These are phyloP conservation scores for Sisymbrium altissimum DNA, from an alignment of 345 rosid species.

Conservation along the genomic window DNA sequence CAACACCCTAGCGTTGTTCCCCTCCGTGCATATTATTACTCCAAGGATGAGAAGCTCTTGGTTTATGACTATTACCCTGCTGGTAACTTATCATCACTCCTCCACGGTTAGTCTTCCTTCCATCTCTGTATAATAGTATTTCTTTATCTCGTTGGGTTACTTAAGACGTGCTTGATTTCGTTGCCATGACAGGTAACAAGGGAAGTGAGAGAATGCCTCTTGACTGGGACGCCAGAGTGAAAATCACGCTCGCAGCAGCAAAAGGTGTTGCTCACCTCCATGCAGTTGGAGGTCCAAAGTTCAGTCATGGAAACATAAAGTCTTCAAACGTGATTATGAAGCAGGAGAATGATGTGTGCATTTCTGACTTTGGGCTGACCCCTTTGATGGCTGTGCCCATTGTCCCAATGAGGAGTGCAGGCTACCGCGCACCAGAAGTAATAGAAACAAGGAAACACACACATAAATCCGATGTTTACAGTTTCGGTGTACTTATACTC, in stretches of 20 bases:
- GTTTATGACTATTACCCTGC: conserved; percentile 59
- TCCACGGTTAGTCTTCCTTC: conserved; percentile 61
- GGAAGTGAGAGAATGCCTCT: conserved; percentile 55
- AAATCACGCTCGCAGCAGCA: conserved; percentile 63
- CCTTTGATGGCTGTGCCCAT: conserved; percentile 63
- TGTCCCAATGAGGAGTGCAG: conserved; percentile 57
- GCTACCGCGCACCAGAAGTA: conserved; percentile 74
- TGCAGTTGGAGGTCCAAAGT: conserved; percentile 63
- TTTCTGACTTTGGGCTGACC: conserved; percentile 68
- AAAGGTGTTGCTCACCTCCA: conserved; percentile 77
- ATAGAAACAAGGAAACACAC: conserved; percentile 73
- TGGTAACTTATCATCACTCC: conserved; percentile 63
- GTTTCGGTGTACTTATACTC: conserved; percentile 74
- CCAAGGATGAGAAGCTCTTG: conserved; percentile 87
- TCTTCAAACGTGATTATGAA: conserved; percentile 74
- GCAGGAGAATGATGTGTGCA: conserved; percentile 50
- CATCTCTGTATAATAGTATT: neutral
- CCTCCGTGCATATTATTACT: conserved; percentile 81
- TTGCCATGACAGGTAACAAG: conserved; percentile 46
- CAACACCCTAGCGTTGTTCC: conserved; percentile 68
- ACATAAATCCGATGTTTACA: conserved; percentile 66
- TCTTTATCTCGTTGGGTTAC: neutral
- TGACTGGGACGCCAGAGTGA: conserved; percentile 71
- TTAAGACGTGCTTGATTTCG: neutral
- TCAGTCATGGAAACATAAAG: conserved; percentile 80